Conservation (phyloP, 192 early-diverging fungal species). For the Rhizophlyctis rosea region DNA sequence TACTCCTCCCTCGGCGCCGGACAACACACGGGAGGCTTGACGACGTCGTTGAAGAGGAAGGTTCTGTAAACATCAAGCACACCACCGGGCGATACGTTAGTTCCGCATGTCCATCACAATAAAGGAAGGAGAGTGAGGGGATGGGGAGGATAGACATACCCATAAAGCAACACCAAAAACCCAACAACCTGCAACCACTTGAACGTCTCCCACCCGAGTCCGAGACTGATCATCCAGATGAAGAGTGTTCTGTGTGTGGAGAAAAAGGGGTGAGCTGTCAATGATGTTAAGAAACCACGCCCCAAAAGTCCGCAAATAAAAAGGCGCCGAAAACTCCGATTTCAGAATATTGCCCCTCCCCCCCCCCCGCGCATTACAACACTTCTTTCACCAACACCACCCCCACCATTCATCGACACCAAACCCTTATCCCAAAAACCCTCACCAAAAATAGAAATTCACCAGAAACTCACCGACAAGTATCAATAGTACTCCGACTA, state of each 20-base stretch:
- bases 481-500: constrained; percentile 90
- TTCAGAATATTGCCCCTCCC: too few species aligned
- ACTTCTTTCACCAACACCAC: neutral
- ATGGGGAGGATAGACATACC: constrained; percentile 33
- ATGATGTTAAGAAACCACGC: neutral
- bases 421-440: neutral
- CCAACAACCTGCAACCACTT: constrained; percentile 91
- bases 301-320: too few species aligned
- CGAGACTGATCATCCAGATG: constrained; percentile 89
- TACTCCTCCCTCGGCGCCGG: too few species aligned
- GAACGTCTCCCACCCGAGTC: constrained; percentile 94
- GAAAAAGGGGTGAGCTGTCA: neutral
- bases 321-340: too few species aligned
- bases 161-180: constrained; percentile 50
- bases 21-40: too few species aligned
- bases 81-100: neutral
- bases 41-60: constrained; percentile 85
- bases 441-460: neutral
- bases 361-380: too few species aligned
- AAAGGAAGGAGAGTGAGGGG: neutral
- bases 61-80: constrained; percentile 64
- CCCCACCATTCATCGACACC: neutral
- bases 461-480: constrained; percentile 59
- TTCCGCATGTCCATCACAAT: constrained; percentile 36
- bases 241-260: constrained; percentile 79